These are phyloP conservation scores for Ceratocystis cubensis DNA, from an alignment of 2,329 filamentous ascomycete species.

Conservation along the genomic window DNA sequence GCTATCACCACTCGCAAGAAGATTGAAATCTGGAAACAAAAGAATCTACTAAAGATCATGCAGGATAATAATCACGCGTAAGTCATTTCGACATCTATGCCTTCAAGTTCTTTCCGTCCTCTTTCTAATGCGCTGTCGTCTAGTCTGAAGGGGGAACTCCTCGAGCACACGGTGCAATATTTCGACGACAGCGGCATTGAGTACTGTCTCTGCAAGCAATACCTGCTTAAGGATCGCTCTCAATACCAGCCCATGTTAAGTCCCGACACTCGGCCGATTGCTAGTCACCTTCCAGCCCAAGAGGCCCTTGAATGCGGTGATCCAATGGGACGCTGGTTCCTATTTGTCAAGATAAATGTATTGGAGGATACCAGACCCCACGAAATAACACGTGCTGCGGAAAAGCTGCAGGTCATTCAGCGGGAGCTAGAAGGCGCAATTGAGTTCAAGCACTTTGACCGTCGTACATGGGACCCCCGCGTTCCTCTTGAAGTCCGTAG, in stretches of 20 bases:
- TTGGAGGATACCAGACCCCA: conserved; percentile 46
- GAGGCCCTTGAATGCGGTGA: conserved; percentile 38
- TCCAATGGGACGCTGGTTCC: conserved; percentile 40
- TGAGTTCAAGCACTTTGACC: conserved; percentile 40
- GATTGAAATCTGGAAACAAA: conserved; percentile 43
- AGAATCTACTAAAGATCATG: conserved; percentile 37
- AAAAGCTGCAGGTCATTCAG: conserved; percentile 37
- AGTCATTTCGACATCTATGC: conserved; percentile 21
- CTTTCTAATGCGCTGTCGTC: conserved; percentile 14
- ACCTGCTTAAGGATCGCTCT: conserved; percentile 30
- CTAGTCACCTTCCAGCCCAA: conserved; percentile 34
- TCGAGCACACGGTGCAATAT: conserved; percentile 43
- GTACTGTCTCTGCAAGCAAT: conserved; percentile 39
- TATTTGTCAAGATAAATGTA: conserved; percentile 42
- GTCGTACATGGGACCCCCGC: conserved; percentile 42
- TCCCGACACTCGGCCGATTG: conserved; percentile 22
- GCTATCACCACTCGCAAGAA: conserved; percentile 41
- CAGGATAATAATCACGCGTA: conserved; percentile 42
- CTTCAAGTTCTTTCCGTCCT: background rate
- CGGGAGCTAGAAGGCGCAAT: conserved; percentile 41
- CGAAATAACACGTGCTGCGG: conserved; percentile 42
- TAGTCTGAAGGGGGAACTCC: conserved; percentile 41
- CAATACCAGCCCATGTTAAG: conserved; percentile 26
- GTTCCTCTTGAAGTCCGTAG: conserved; percentile 31
- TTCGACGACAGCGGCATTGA: conserved; percentile 39